Conservation (phyloP, 2,329 filamentous ascomycete genomes). For the Ophiosphaerella herpotricha region DNA sequence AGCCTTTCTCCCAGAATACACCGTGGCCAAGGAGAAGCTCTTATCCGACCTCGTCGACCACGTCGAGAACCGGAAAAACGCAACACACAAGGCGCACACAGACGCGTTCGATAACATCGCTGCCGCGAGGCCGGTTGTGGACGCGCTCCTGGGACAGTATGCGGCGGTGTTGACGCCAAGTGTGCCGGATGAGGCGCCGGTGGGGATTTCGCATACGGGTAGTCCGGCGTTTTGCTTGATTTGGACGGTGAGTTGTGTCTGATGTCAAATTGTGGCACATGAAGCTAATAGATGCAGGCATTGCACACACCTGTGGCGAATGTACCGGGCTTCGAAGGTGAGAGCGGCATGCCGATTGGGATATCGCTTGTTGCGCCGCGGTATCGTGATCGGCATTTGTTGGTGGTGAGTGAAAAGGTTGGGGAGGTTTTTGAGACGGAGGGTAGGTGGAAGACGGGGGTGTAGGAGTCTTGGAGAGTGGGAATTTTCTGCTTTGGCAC, state of each 20-base stretch:
- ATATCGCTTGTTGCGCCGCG: constrained; percentile 56
- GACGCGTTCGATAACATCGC: constrained; percentile 62
- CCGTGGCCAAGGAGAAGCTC: constrained; percentile 54
- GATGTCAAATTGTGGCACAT: too few relatives aligned
- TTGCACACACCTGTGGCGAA: constrained; percentile 68
- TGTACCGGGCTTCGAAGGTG: constrained; percentile 64
- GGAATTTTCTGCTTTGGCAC: too few relatives aligned
- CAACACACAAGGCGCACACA: constrained; percentile 55
- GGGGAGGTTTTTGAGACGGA: constrained; percentile 36
- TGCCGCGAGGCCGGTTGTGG: constrained; percentile 58
- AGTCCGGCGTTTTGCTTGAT: constrained; percentile 57
- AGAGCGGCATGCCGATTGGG: constrained; percentile 63
- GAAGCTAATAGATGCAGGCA: constrained; percentile 12
- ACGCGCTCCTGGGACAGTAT: constrained; percentile 58
- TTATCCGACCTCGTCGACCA: constrained; percentile 52
- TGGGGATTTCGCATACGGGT: constrained; percentile 60
- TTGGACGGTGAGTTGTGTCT: constrained; percentile 53
- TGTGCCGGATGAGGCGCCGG: constrained; percentile 63
- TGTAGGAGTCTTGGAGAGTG: too few relatives aligned
- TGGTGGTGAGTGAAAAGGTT: constrained; percentile 34
- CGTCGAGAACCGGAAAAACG: constrained; percentile 54
- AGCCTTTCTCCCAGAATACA: constrained; percentile 61
- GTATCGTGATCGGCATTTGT: constrained; percentile 35
- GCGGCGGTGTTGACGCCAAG: constrained; percentile 63
- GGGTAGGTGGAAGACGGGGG: constrained; percentile 30